Conservation (phyloP, 2,329 filamentous ascomycete genomes). For the Sarocladium strictum region DNA sequence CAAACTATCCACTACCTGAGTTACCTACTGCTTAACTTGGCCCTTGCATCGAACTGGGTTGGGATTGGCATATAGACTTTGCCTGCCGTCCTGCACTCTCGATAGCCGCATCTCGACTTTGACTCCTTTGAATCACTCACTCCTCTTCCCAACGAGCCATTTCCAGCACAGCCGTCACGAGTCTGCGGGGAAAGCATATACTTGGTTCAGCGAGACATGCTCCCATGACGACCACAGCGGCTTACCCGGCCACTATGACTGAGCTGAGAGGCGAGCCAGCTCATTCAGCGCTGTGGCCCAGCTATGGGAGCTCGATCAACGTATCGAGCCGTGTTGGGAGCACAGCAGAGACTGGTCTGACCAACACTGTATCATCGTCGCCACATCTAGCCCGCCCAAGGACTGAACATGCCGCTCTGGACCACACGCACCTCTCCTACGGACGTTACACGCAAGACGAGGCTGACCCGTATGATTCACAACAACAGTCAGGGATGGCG, state of each 20-base stretch:
- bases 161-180: neutral
- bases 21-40: neutral
- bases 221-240: conserved; percentile 56
- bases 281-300: conserved; percentile 53
- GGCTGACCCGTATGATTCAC: conserved; percentile 46
- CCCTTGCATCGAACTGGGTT: neutral
- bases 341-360: conserved; percentile 43
- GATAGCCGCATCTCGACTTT: neutral
- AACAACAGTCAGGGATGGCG: conserved; percentile 38
- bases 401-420: conserved; percentile 43
- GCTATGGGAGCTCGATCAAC: conserved; percentile 49
- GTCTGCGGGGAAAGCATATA: conserved; percentile 1
- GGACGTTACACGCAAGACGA: conserved; percentile 50
- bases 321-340: conserved; percentile 46
- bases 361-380: conserved; percentile 37
- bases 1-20: neutral
- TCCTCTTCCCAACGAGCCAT: neutral
- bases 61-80: conserved; percentile 22
- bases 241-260: conserved; percentile 57
- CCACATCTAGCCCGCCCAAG: conserved; percentile 45
- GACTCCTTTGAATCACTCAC: neutral
- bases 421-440: conserved; percentile 46
- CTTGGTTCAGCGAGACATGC: conserved; percentile 36
- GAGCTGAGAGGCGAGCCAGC: conserved; percentile 55
- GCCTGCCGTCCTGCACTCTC: neutral